Conservation (phyloP, 2,329 filamentous ascomycete genomes). For the Ophiognomonia clavigignenti-juglandacearum region DNA sequence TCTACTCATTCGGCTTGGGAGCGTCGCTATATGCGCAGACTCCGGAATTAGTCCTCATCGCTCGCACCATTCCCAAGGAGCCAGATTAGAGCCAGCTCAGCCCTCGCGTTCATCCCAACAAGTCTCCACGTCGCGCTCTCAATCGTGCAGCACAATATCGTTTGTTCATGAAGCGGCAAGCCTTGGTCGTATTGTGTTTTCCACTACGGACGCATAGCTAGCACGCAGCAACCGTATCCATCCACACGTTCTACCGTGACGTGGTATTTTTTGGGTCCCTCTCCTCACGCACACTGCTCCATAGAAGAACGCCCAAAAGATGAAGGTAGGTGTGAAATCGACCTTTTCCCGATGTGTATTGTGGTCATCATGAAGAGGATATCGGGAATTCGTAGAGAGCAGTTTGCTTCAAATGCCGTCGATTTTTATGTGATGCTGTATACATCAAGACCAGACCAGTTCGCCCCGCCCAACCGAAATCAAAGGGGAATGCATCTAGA, state of each 20-base stretch:
- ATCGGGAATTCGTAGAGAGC: conserved; percentile 17
- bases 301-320: conserved; percentile 18
- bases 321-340: conserved; percentile 10
- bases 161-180: conserved; percentile 9
- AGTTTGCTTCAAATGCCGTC: conserved; percentile 20
- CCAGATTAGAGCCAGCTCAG: not conserved
- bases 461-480: conserved; percentile 30
- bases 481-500: conserved; percentile 27
- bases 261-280: conserved; percentile 7
- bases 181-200: conserved; percentile 14
- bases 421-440: conserved; percentile 23
- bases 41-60: no score
- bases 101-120: no score
- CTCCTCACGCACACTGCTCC: conserved; percentile 13
- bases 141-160: not conserved
- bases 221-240: conserved; percentile 15
- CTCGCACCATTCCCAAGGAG: not conserved
- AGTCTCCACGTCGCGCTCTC: not conserved
- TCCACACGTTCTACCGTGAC: conserved; percentile 7
- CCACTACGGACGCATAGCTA: conserved; percentile 16
- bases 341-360: conserved; percentile 14
- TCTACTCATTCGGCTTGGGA: no score
- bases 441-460: conserved; percentile 31
- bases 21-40: no score
- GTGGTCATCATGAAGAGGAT: conserved; percentile 13